These are phyloP conservation scores for Nothopassalora personata DNA, from an alignment of 2,329 filamentous ascomycete genomes.

Conservation along the genomic window DNA sequence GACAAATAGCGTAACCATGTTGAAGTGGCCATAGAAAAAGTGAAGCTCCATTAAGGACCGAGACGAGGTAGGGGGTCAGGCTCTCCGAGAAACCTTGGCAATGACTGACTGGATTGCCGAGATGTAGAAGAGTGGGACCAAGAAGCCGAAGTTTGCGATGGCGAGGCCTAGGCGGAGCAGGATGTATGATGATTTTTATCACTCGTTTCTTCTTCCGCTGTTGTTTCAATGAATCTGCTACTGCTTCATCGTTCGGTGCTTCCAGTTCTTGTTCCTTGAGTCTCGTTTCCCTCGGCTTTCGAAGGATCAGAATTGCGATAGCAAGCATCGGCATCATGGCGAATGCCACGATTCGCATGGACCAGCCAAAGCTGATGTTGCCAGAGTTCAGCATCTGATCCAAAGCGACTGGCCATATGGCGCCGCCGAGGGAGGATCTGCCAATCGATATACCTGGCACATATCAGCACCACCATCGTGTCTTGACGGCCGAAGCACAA, in stretches of 20 bases:
- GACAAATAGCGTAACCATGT: constrained; percentile 35
- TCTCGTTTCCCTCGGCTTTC: no score
- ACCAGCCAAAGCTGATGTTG: constrained; percentile 49
- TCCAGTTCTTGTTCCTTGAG: no score
- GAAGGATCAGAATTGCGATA: neutral
- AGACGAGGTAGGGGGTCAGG: constrained; percentile 32
- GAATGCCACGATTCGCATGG: constrained; percentile 48
- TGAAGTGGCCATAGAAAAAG: constrained; percentile 39
- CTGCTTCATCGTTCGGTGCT: neutral
- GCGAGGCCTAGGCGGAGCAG: constrained; percentile 22
- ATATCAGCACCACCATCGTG: no score
- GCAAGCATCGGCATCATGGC: constrained; percentile 35
- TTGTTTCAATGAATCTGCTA: neutral
- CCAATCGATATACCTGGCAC: constrained; percentile 34
- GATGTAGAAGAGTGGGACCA: constrained; percentile 37
- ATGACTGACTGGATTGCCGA: constrained; percentile 35
- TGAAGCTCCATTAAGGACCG: constrained; percentile 39
- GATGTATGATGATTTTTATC: constrained; percentile 22
- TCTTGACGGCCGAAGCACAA: no score
- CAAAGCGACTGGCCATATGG: constrained; percentile 37
- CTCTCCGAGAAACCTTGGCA: constrained; percentile 18
- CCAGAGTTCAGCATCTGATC: constrained; percentile 18
- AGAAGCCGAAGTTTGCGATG: constrained; percentile 27
- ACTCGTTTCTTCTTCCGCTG: constrained; percentile 15
- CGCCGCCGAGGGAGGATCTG: constrained; percentile 48